Evolutionary conservation across 208 protist genomes (phyloP).

Genomic region (Zelonia costaricensis): DNA sequence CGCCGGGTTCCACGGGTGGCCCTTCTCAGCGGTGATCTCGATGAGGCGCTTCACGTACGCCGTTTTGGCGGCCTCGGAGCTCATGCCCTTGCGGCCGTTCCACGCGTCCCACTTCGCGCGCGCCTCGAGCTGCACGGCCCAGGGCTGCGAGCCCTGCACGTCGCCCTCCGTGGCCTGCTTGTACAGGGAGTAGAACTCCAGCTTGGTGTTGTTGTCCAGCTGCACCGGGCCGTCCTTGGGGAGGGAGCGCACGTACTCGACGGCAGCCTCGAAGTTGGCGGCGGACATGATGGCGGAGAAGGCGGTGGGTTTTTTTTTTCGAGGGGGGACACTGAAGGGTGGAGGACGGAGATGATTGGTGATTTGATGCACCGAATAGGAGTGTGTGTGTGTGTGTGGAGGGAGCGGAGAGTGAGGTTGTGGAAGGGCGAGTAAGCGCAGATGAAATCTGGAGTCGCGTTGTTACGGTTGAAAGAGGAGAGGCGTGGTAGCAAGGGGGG

Average conservation of each 20-base stretch:
- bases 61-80: conserved; percentile 86
- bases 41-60: conserved; percentile 87
- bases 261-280: conserved; percentile 80
- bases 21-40: conserved; percentile 67
- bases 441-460: no score
- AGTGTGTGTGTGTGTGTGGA: no score
- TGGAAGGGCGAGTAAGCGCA: no score
- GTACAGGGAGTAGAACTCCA: conserved; percentile 96
- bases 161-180: conserved; percentile 98
- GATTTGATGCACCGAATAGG: no score
- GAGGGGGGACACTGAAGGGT: background rate
- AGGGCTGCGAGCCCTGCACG: conserved; percentile 87
- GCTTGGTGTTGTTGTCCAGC: conserved; percentile 89
- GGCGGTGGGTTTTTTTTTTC: background rate
- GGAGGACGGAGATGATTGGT: no score
- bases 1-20: conserved; percentile 65
- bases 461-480: no score
- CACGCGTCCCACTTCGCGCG: conserved; percentile 96
- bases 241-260: conserved; percentile 80
- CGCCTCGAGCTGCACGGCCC: conserved; percentile 89
- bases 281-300: conserved; percentile 53
- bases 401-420: no score
- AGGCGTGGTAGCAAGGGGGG: background rate
- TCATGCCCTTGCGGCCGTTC: conserved; percentile 86
- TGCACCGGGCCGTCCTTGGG: conserved; percentile 80